Conservation (phyloP, 305 asterid genomes). For the Rubia balearica region DNA sequence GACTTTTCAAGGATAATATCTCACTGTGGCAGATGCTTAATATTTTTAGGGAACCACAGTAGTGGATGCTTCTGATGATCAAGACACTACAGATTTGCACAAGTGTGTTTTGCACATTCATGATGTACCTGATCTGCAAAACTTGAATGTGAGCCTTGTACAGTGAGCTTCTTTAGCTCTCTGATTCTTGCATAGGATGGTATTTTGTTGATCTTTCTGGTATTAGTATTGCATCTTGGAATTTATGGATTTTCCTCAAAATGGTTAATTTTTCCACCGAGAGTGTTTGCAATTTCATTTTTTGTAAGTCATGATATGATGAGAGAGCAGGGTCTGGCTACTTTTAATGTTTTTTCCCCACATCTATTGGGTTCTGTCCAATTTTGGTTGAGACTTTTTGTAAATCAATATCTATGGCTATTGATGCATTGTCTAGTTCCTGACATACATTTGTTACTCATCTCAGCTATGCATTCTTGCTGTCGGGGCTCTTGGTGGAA, state of each 20-base stretch:
- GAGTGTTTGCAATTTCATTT: background rate
- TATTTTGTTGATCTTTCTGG: background rate
- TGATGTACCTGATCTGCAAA: slow-evolving; percentile 36
- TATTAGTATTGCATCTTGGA: background rate
- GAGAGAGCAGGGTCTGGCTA: background rate
- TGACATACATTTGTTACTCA: slow-evolving; percentile 1
- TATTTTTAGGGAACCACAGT: slow-evolving; percentile 63
- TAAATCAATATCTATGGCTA: background rate
- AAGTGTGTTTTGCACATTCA: slow-evolving; percentile 63
- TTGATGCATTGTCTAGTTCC: background rate
- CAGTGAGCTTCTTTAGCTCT: slow-evolving; percentile 6
- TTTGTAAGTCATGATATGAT: background rate
- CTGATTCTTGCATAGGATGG: background rate
- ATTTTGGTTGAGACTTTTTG: background rate
- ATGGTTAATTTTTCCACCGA: background rate
- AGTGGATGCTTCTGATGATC: slow-evolving; percentile 72
- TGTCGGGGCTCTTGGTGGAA: slow-evolving; percentile 94
- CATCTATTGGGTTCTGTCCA: background rate
- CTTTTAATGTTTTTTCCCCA: background rate
- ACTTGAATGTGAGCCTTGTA: slow-evolving; percentile 43
- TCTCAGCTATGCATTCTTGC: slow-evolving; percentile 76
- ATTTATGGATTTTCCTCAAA: background rate
- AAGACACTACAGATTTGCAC: slow-evolving; percentile 86
- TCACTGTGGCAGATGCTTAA: slow-evolving; percentile 18
- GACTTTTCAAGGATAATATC: slow-evolving; percentile 6